Evolutionary conservation across 2,329 filamentous ascomycete species (phyloP).

Genomic region (Neobulgaria alba): DNA sequence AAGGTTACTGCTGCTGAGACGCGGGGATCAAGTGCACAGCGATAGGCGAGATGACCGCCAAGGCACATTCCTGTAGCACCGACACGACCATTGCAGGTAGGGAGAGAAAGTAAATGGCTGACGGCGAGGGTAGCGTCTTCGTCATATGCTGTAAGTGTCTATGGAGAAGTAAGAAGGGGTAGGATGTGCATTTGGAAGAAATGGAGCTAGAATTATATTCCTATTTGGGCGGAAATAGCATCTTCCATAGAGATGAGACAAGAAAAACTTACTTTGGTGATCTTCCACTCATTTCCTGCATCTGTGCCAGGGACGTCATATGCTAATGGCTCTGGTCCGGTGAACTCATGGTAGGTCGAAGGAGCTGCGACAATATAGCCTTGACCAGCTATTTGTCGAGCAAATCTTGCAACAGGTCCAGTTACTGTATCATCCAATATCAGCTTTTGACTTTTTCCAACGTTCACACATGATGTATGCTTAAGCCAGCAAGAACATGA

Average conservation of each 20-base stretch:
- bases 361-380: slow-evolving; percentile 91
- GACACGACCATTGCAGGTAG: slow-evolving; percentile 73
- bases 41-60: slow-evolving; percentile 75
- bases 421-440: slow-evolving; percentile 51
- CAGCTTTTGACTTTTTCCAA: slow-evolving; percentile 4
- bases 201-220: too few species aligned
- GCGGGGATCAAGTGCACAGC: slow-evolving; percentile 65
- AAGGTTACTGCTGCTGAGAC: slow-evolving; percentile 74
- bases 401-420: slow-evolving; percentile 81
- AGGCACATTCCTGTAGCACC: slow-evolving; percentile 87
- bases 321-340: slow-evolving; percentile 69
- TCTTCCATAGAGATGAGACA: slow-evolving; percentile 2
- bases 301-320: slow-evolving; percentile 88
- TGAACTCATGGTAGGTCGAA: slow-evolving; percentile 90
- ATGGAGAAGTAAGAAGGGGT: neutral
- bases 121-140: slow-evolving; percentile 63
- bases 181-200: too few species aligned
- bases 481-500: too few species aligned
- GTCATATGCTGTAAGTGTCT: slow-evolving; percentile 81
- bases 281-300: slow-evolving; percentile 77
- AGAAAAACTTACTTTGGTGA: slow-evolving; percentile 52
- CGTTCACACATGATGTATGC: too few species aligned
- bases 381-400: slow-evolving; percentile 82
- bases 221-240: too few species aligned
- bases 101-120: slow-evolving; percentile 59